These are phyloP conservation scores for Nematodospora anomalae DNA, from an alignment of 1,139 yeast species.

Conservation along the genomic window DNA sequence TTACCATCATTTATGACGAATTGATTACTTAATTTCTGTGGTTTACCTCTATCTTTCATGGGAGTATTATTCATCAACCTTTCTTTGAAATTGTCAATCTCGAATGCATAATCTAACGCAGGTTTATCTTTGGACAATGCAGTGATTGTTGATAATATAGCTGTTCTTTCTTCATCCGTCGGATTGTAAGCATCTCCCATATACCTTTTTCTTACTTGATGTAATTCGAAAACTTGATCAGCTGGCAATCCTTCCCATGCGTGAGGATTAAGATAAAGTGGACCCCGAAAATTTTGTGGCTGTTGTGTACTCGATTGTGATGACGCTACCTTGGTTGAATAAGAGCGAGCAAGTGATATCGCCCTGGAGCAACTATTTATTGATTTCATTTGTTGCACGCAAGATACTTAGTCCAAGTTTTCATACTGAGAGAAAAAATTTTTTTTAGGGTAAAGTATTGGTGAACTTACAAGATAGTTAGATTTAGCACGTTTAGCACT, in stretches of 20 bases:
- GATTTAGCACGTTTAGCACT: background rate
- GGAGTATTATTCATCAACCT: slow-evolving; percentile 48
- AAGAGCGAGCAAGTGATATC: slow-evolving; percentile 3
- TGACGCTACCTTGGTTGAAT: background rate
- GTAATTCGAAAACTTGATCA: slow-evolving; percentile 59
- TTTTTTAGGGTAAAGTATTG: background rate
- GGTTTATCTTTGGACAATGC: slow-evolving; percentile 35
- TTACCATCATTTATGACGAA: slow-evolving; percentile 39
- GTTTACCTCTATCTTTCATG: slow-evolving; percentile 36
- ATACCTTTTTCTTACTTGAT: slow-evolving; percentile 54
- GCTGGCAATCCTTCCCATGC: slow-evolving; percentile 71
- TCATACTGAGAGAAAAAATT: background rate
- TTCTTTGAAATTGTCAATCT: slow-evolving; percentile 48
- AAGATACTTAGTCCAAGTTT: background rate
- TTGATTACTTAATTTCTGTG: slow-evolving; percentile 43
- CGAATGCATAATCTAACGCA: slow-evolving; percentile 44
- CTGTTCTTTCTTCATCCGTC: slow-evolving; percentile 48
- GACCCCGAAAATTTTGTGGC: slow-evolving; percentile 12
- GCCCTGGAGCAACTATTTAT: background rate
- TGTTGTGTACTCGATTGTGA: background rate
- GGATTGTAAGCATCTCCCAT: slow-evolving; percentile 61
- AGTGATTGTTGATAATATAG: slow-evolving; percentile 44
- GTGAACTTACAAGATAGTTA: background rate
- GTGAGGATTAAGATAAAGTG: slow-evolving; percentile 55
- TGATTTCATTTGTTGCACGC: background rate